Conservation (phyloP, 108 stramenopile species). For the Conticribra guillardii region DNA sequence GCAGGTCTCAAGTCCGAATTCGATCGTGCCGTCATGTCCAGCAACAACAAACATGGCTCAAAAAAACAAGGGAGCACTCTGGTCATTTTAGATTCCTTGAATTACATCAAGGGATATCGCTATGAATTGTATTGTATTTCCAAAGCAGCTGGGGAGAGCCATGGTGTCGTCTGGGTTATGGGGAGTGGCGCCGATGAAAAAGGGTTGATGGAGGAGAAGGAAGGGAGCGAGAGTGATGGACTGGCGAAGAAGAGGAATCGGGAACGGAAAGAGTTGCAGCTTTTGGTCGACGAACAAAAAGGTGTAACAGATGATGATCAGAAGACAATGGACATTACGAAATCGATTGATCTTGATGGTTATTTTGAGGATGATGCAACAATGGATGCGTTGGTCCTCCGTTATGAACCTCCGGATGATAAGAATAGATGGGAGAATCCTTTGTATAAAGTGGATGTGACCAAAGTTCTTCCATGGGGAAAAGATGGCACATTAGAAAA, state of each 20-base stretch:
- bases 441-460: slow-evolving; percentile 71
- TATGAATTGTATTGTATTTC: slow-evolving; percentile 90
- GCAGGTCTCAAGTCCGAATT: slow-evolving; percentile 78
- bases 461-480: slow-evolving; percentile 35
- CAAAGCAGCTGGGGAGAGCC: slow-evolving; percentile 75
- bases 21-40: slow-evolving; percentile 59
- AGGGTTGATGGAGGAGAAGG: not conserved
- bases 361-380: slow-evolving; percentile 55
- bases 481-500: slow-evolving; percentile 29
- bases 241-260: slow-evolving; percentile 65
- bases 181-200: slow-evolving; percentile 17
- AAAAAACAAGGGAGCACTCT: slow-evolving; percentile 39
- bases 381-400: slow-evolving; percentile 69
- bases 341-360: slow-evolving; percentile 16
- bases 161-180: slow-evolving; percentile 84
- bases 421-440: slow-evolving; percentile 92
- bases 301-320: not conserved
- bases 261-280: slow-evolving; percentile 20
- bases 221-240: slow-evolving; percentile 36
- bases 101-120: slow-evolving; percentile 92
- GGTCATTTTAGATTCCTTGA: slow-evolving; percentile 87
- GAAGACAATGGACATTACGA: slow-evolving; percentile 1
- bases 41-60: not conserved
- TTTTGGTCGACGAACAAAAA: slow-evolving; percentile 1
- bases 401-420: slow-evolving; percentile 89